These are phyloP conservation scores for Puccinia brachypodii DNA, from an alignment of 1,284 basidiomycete genomes.

Conservation along the genomic window DNA sequence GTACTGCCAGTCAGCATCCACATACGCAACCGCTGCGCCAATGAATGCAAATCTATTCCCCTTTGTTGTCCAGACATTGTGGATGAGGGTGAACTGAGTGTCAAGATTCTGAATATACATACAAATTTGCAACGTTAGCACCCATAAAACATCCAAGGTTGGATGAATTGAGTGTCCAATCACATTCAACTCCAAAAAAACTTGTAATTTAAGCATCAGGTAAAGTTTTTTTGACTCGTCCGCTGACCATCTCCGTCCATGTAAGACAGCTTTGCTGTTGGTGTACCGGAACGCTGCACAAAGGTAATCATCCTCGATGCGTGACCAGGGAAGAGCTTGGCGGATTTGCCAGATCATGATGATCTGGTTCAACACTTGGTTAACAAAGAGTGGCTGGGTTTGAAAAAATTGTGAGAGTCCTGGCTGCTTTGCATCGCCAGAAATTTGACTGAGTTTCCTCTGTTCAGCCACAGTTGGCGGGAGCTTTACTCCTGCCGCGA, in stretches of 20 bases:
- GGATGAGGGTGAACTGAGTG: too few species aligned
- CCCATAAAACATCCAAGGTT: too few species aligned
- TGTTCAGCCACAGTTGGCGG: background rate
- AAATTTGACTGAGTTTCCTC: background rate
- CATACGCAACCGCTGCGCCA: too few species aligned
- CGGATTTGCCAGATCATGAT: slow-evolving; percentile 3
- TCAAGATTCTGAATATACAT: too few species aligned
- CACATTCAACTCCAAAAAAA: background rate
- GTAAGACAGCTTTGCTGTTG: background rate
- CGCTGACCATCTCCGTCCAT: background rate
- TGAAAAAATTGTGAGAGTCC: background rate
- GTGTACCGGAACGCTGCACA: background rate
- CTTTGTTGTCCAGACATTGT: too few species aligned
- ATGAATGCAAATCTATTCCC: too few species aligned
- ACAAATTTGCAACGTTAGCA: too few species aligned
- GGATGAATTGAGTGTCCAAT: too few species aligned
- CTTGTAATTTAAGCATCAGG: background rate
- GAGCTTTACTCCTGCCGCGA: background rate
- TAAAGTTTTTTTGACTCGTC: background rate
- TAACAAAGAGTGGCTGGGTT: background rate
- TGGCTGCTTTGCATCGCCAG: background rate
- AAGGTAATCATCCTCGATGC: slow-evolving; percentile 5
- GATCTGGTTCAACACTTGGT: slow-evolving; percentile 11
- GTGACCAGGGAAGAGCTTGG: background rate
- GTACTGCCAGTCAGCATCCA: too few species aligned